Evolutionary conservation across 495 filamentous ascomycete genomes (phyloP), one percentile per base, ranked within the genome.

Genomic region (Choiromyces venosus): DNA sequence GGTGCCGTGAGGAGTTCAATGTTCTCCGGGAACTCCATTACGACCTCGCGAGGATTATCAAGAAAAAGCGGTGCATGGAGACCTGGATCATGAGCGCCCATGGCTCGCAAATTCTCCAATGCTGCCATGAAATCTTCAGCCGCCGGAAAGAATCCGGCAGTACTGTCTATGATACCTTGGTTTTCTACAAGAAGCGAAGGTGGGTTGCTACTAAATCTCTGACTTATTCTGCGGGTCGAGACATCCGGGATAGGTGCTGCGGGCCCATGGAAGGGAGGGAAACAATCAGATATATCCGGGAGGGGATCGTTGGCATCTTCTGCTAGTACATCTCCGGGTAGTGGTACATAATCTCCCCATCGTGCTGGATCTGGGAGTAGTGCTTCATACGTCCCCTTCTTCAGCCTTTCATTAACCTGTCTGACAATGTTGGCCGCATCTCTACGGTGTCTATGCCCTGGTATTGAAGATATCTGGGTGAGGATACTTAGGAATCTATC

Each of bases 1-100:
- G 44, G 71, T 19, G 29, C 74, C 37, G 66, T 66, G 61, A 75
- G 16, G 56, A 75, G 74, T 2, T 65, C 42, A 52, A 75, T 75
- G 10, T n/a, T 36, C 7, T 75, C 74, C 7, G 65, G 66, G 29
- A 75, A 42, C 29, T 40, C 38, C n/a, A 75, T 36, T 33, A 75
- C 74, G 1, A 14, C 19, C 71, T 75, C 74, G 4, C 46, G 35
- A 4, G 74, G 72, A 21, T 75, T 39, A 44, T 75, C 74, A 39
- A 69, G 68, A 16, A 61, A 21, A 8, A 56, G 71, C 33, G 66
- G 66, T 25, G 74, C 66, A 65, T 75, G 71, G 19, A 75, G 74
- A 21, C 74, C 74, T 40, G 38, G 71, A 52, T 75, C 65, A 52
- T 75, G 21, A 37, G 65, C 66, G 4, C 33, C 37, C 21, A 61